phyloP scores from a whole-genome alignment of 257 asterid species.

The Phtheirospermum japonicum region DNA sequence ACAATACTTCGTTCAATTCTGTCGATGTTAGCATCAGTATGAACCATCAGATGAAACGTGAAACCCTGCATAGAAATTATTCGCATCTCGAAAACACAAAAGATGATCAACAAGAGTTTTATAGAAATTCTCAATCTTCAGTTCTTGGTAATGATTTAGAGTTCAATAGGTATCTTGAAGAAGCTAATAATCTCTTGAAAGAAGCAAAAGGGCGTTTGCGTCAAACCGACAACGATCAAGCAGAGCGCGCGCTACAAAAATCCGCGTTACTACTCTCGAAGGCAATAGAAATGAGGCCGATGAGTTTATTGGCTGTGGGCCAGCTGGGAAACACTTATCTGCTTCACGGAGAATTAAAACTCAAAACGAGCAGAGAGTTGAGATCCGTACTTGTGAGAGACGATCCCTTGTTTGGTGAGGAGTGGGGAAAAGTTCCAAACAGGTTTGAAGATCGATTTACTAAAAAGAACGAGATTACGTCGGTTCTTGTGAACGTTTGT shows the following conservation, averaged over 20 bases:
- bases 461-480: conserved; percentile 41
- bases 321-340: conserved; percentile 87
- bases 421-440: conserved; percentile 31
- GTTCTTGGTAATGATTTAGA: conserved; percentile 41
- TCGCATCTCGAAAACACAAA: conserved; percentile 32
- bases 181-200: conserved; percentile 63
- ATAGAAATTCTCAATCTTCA: conserved; percentile 28
- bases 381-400: conserved; percentile 53
- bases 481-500: conserved; percentile 63
- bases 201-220: conserved; percentile 61
- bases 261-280: conserved; percentile 61
- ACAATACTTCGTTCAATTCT: conserved; percentile 41
- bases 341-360: conserved; percentile 83
- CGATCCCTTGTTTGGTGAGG: conserved; percentile 32
- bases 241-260: conserved; percentile 51
- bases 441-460: conserved; percentile 35
- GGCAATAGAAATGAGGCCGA: conserved; percentile 76
- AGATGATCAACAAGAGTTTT: conserved; percentile 40
- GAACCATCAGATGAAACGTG: conserved; percentile 44
- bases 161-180: conserved; percentile 58
- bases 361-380: conserved; percentile 62
- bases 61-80: conserved; percentile 29
- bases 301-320: conserved; percentile 88
- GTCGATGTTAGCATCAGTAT: conserved; percentile 54
- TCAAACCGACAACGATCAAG: conserved; percentile 41